Evolutionary conservation across 2,329 filamentous ascomycete genomes (phyloP), one percentile per base, ranked within the genome.

Genomic region (Talaromyces rugulosus): DNA sequence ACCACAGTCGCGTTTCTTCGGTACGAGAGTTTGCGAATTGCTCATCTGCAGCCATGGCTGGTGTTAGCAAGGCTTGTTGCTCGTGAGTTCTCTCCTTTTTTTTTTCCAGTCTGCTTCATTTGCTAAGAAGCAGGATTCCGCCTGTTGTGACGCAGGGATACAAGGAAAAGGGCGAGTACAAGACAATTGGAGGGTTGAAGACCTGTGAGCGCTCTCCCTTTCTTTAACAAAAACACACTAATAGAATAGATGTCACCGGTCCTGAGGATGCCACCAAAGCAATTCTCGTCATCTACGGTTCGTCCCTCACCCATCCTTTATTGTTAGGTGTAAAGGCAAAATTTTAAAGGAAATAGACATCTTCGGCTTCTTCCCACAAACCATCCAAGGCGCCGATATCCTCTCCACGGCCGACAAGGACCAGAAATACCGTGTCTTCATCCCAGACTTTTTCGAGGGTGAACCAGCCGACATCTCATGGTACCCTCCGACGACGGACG

Each of bases 371-470:
- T 87, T 85, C 74, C 79, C 80, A 9, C 85, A 88, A 70, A 87
- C 85, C 9, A 67, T 87, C 18, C 85, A 88, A 69, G 85, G 85
- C 53, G 85, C 85, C 65, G 85, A 88, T 67, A 87, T 87, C 68
- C 81, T 87, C 50, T 83, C 85, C 31, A 75, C 78, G 67, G 78
- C 81, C 36, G 81, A 88, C 82, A 89, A 90, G 86, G 76, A 84
- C 80, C 74, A 81, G 63, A 86, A 90, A 71, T 95, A 96, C 81
- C 87, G 87, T 68, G 90, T 96, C 67, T 92, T 93, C 78, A 93
- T 97, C 66, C 93, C 93, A 31, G 93, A 97, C 78, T 94, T 91
- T 83, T 96, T 96, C 80, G 84, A 90, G 63, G 92, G 91, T 73
- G 82, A 85, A 66, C 89, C 91, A 40, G 85, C 82, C 63, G 82